Evolutionary conservation across 1,284 basidiomycete genomes (phyloP).

Genomic region (Anthracocystis panici-leucophaei): DNA sequence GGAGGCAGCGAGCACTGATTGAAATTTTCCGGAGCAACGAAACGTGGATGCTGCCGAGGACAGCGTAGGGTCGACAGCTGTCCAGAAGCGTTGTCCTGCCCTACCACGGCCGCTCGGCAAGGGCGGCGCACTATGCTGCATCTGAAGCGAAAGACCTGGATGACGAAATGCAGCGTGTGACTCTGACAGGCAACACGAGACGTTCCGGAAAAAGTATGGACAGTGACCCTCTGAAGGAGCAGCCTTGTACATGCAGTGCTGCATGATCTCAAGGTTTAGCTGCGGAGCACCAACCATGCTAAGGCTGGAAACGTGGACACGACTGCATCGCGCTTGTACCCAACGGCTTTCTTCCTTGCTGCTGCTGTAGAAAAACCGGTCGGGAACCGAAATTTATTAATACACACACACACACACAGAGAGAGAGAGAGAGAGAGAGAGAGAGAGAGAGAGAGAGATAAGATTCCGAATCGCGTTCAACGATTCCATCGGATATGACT

Average conservation of each 20-base stretch:
- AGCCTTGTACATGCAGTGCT: neutral
- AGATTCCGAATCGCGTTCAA: no score
- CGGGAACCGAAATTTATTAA: neutral
- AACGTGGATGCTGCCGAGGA: neutral
- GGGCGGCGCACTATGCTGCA: neutral
- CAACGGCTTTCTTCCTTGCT: neutral
- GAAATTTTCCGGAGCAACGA: neutral
- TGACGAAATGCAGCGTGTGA: neutral
- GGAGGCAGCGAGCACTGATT: neutral
- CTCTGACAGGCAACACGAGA: no score
- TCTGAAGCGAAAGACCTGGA: neutral
- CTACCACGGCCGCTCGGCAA: neutral
- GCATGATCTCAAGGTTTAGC: neutral
- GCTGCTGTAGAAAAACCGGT: neutral
- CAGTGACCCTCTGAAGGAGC: neutral
- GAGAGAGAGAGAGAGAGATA: no score
- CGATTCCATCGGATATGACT: no score
- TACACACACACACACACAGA: no score
- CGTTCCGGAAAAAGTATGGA: no score
- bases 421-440: no score
- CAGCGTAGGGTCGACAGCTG: neutral
- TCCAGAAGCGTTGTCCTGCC: neutral
- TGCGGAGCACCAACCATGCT: slow-evolving; percentile 4
- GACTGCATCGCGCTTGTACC: slow-evolving; percentile 5
- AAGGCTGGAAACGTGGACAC: neutral